Evolutionary conservation across 2,329 filamentous ascomycete genomes (phyloP), one percentile per base, ranked within the genome.

Genomic region (Calonectria naviculata): DNA sequence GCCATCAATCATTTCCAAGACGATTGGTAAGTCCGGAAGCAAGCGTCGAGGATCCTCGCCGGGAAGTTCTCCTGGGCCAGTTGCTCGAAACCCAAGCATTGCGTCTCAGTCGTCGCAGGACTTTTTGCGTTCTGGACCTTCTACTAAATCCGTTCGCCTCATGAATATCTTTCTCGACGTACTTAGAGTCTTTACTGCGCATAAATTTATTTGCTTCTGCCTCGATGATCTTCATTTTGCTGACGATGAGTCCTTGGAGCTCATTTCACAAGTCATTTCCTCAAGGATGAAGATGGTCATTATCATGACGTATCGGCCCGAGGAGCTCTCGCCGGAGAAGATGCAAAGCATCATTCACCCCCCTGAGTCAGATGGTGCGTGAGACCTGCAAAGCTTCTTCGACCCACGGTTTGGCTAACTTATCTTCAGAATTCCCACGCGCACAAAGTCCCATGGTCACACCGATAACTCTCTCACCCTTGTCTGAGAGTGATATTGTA

Each of bases 181-280:
- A 12, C 83, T 98, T 62, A 90, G 94, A 64, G 90, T 97, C 47
- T 92, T 98, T 67, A 93, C 94, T 0, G 88, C 92, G 24, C 92
- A 95, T 80, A 97, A 95, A 77, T 92, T 98, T 77, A 95, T 98
- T 65, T 97, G 94, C 78, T 92, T 98, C 76, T 95, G 92, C 76
- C 84, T 98, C 31, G 96, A 98, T 78, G 96, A 98, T 81, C 85
- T 98, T 36, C 95, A 98, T 77, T 97, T 95, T 81, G 95, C 95
- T 8, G 96, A 98, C 79, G 90, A 93, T 29, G 96, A 98, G 81
- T 97, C 93, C 17, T 84, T 97, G 58, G 94, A 97, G 69, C 86
- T 98, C 64, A 92, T 98, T 44, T 89, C 92, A 19, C 93, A 95
- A 77, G 95, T 98, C 64, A 91, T 97, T 67, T 88, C 89, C 62